A percentile compares a stretch with the other conserved stretches of the same genome.
These are phyloP conservation scores for Candida michaelii DNA, from an alignment of 805 yeast species.

Conservation along the genomic window DNA sequence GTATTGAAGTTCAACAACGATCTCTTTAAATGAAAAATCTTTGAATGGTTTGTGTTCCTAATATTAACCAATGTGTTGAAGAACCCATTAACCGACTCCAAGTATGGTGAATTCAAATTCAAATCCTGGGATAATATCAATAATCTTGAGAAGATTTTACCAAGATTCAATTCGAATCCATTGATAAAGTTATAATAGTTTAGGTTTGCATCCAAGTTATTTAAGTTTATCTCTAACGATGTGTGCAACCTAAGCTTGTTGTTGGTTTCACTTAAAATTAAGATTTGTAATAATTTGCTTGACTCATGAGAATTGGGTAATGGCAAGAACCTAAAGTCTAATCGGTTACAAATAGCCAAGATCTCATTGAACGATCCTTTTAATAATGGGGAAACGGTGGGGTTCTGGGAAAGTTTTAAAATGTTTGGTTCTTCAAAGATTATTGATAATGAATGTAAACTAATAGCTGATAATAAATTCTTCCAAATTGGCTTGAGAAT, in stretches of 20 bases:
- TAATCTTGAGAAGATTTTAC: conserved; percentile 1
- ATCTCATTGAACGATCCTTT: conserved; percentile 18
- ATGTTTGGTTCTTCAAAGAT: conserved; percentile 20
- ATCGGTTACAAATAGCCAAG: conserved; percentile 8
- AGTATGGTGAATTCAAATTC: conserved; percentile 12
- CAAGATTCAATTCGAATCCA: conserved; percentile 9
- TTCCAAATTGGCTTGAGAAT: conserved; percentile 14
- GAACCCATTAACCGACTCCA: conserved; percentile 16
- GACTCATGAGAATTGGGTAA: conserved; percentile 10
- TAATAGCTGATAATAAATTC: conserved; percentile 12
- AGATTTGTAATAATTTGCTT: conserved; percentile 14
- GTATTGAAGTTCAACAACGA: conserved; percentile 13
- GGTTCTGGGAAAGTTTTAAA: conserved; percentile 10
- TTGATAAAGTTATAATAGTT: conserved; percentile 14
- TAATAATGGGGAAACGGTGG: conserved; percentile 14
- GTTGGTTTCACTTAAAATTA: conserved; percentile 15
- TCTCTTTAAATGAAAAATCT: conserved; percentile 17
- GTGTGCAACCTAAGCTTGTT: conserved; percentile 2
- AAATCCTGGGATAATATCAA: conserved; percentile 4
- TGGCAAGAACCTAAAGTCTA: conserved; percentile 12
- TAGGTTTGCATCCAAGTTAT: conserved; percentile 12
- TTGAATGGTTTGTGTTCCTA: conserved; percentile 16
- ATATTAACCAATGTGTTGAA: conserved; percentile 11
- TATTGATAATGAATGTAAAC: conserved; percentile 19
- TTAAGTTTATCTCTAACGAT: conserved; percentile 4